phyloP scores from a whole-genome alignment of 2,329 filamentous ascomycete species.

The Fusarium sp. region DNA sequence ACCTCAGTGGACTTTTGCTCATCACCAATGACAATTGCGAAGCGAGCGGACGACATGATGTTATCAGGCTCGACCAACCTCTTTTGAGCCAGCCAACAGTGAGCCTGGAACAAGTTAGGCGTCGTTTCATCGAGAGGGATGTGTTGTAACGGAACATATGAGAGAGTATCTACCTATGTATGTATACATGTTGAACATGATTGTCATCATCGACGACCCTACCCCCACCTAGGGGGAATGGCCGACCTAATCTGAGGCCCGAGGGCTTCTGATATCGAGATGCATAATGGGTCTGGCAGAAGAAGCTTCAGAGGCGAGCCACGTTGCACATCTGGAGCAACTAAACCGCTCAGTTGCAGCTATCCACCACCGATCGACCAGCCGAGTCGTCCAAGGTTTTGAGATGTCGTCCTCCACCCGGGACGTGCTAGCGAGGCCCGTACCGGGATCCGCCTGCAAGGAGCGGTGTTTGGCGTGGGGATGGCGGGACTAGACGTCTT shows the following conservation, averaged over 20 bases:
- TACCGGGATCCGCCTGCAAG: slow-evolving; percentile 40
- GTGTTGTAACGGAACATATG: slow-evolving; percentile 18
- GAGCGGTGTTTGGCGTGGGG: slow-evolving; percentile 35
- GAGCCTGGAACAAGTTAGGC: slow-evolving; percentile 22
- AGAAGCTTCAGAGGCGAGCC: slow-evolving; percentile 50
- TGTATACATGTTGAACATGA: slow-evolving; percentile 35
- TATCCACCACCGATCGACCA: slow-evolving; percentile 30
- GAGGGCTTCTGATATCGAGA: slow-evolving; percentile 46
- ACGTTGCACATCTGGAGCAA: slow-evolving; percentile 52
- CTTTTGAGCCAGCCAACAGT: slow-evolving; percentile 14
- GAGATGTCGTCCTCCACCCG: slow-evolving; percentile 30
- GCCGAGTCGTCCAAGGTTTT: slow-evolving; percentile 38
- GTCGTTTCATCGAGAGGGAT: slow-evolving; percentile 19
- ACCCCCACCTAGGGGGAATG: slow-evolving; percentile 36
- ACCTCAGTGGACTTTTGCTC: slow-evolving; percentile 8
- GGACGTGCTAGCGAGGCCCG: slow-evolving; percentile 34
- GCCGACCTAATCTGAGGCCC: slow-evolving; percentile 44
- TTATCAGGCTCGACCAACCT: slow-evolving; percentile 26
- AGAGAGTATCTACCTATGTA: slow-evolving; percentile 5
- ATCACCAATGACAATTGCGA: slow-evolving; percentile 11
- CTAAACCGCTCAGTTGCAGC: slow-evolving; percentile 50
- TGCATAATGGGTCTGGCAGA: slow-evolving; percentile 47
- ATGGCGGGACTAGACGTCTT: slow-evolving; percentile 32
- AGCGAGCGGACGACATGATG: slow-evolving; percentile 23
- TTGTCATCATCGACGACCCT: slow-evolving; percentile 32